A percentile compares a stretch with the other conserved stretches of the same genome.
These are phyloP conservation scores for Earliella scabrosa DNA, from an alignment of 1,284 basidiomycete species.

Conservation along the genomic window DNA sequence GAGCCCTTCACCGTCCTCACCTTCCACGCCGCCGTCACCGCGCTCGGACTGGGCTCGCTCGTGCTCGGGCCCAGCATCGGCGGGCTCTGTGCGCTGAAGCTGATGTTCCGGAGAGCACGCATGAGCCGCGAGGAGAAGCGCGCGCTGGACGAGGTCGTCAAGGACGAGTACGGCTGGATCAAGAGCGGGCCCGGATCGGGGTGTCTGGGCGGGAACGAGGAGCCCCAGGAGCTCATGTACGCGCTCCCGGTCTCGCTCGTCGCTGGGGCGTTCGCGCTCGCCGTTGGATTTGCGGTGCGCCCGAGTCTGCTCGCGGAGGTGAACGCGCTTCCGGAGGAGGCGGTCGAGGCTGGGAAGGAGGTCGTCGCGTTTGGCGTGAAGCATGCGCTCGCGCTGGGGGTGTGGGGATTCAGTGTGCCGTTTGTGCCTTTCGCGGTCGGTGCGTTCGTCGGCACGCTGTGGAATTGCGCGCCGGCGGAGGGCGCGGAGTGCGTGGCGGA, in stretches of 20 bases:
- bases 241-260: background rate
- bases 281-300: constrained; percentile 5
- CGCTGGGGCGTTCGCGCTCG: constrained; percentile 1
- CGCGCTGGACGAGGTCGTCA: background rate
- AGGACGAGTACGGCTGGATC: background rate
- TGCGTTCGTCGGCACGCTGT: background rate
- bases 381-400: constrained; percentile 1
- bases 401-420: constrained; percentile 10
- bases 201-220: background rate
- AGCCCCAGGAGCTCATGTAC: background rate
- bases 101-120: background rate
- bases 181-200: too few relatives aligned
- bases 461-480: constrained; percentile 1
- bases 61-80: constrained; percentile 3
- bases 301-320: background rate
- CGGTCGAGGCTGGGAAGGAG: background rate
- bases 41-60: background rate
- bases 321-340: background rate
- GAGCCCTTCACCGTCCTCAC: background rate
- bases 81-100: background rate
- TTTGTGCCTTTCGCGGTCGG: background rate
- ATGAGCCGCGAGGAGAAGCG: background rate
- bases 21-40: background rate
- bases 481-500: background rate
- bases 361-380: background rate